Evolutionary conservation across 345 rosid genomes (phyloP).

Genomic region (Sisymbrium altissimum): DNA sequence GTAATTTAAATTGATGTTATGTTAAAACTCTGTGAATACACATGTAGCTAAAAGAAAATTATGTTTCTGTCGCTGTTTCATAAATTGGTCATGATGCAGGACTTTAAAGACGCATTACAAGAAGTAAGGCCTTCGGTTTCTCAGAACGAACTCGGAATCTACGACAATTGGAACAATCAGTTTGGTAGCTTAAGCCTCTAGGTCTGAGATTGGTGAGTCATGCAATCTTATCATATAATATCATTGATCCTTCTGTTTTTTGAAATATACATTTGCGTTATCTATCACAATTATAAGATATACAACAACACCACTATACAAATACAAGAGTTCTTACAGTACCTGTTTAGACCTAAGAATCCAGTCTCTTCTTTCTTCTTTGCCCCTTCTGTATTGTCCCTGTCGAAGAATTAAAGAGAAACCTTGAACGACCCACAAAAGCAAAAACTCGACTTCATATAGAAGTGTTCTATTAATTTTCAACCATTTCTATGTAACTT

Average conservation of each 20-base stretch:
- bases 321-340: constrained; percentile 22
- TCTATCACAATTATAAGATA: constrained; percentile 16
- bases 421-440: background rate
- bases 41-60: background rate
- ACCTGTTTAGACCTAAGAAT: constrained; percentile 13
- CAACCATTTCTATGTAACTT: background rate
- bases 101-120: constrained; percentile 71
- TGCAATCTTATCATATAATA: constrained; percentile 10
- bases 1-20: background rate
- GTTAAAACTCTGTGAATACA: background rate
- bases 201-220: constrained; percentile 25
- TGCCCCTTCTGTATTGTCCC: background rate
- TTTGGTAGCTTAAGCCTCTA: constrained; percentile 79
- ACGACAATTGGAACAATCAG: constrained; percentile 88
- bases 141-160: constrained; percentile 61
- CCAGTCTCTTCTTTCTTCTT: constrained; percentile 12
- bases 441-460: background rate
- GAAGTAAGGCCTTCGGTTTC: constrained; percentile 97
- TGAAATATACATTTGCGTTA: constrained; percentile 14
- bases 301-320: constrained; percentile 17
- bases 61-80: background rate
- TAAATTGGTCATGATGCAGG: constrained; percentile 41
- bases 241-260: background rate
- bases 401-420: background rate
- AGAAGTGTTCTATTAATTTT: background rate